Evolutionary conservation across 129 eudicot species (phyloP).

Genomic region (Flaveria bidentis): DNA sequence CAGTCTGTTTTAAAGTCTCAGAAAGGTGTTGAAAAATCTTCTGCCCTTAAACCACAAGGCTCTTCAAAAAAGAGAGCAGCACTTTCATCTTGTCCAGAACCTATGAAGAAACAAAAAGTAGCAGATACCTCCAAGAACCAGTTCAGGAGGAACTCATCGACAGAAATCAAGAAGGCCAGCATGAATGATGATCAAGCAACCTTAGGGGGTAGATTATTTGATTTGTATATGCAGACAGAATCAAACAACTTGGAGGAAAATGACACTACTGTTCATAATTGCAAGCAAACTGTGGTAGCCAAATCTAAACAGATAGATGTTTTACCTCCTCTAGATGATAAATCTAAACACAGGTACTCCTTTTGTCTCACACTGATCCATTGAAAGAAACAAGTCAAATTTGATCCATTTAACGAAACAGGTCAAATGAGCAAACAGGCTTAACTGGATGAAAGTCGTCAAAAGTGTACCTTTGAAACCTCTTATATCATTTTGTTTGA

Average conservation of each 20-base stretch:
- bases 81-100: slow-evolving; percentile 25
- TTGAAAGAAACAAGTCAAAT: not conserved
- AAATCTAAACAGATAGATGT: slow-evolving; percentile 28
- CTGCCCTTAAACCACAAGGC: slow-evolving; percentile 27
- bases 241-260: slow-evolving; percentile 30
- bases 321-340: slow-evolving; percentile 47
- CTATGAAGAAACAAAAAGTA: slow-evolving; percentile 41
- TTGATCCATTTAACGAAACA: slow-evolving; percentile 1
- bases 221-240: slow-evolving; percentile 28
- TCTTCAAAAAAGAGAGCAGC: slow-evolving; percentile 39
- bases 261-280: slow-evolving; percentile 28
- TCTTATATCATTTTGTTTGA: not conserved
- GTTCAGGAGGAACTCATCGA: slow-evolving; percentile 35
- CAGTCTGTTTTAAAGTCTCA: slow-evolving; percentile 36
- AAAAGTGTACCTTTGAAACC: not conserved
- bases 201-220: slow-evolving; percentile 39
- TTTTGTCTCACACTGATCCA: not conserved
- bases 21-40: slow-evolving; percentile 26
- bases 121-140: slow-evolving; percentile 27
- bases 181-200: slow-evolving; percentile 23
- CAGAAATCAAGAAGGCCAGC: slow-evolving; percentile 26
- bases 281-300: slow-evolving; percentile 18
- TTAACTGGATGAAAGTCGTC: not conserved
- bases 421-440: not conserved
- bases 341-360: slow-evolving; percentile 53